A percentile compares a stretch with the other conserved stretches of the same genome.
Evolutionary conservation across 257 asterid species (phyloP).

Genomic region (Misopates orontium): DNA sequence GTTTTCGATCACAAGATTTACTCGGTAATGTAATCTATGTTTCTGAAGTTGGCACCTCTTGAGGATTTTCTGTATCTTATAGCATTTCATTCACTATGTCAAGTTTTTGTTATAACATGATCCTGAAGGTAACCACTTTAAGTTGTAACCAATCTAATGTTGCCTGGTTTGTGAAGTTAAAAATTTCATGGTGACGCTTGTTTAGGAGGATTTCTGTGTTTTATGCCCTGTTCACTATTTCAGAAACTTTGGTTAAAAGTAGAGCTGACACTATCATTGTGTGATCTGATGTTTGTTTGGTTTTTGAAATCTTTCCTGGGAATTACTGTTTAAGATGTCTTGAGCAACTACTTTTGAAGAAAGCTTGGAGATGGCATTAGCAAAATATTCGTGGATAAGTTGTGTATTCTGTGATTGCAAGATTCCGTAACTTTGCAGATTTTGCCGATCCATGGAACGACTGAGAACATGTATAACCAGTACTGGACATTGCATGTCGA

Average conservation of each 20-base stretch:
- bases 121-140: neutral
- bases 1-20: constrained; percentile 68
- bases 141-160: constrained; percentile 2
- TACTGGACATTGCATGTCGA: constrained; percentile 97
- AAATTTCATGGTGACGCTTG: constrained; percentile 3
- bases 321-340: constrained; percentile 8
- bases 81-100: neutral
- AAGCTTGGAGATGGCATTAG: constrained; percentile 4
- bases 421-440: constrained; percentile 51
- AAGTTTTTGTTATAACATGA: neutral
- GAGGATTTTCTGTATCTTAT: neutral
- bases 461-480: constrained; percentile 90
- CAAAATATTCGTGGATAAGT: constrained; percentile 16
- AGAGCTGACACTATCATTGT: constrained; percentile 2
- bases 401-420: constrained; percentile 8
- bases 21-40: constrained; percentile 43
- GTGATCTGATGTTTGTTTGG: constrained; percentile 18
- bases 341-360: constrained; percentile 6
- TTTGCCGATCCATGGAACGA: constrained; percentile 75
- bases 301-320: constrained; percentile 13
- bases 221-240: neutral
- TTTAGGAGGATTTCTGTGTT: constrained; percentile 8
- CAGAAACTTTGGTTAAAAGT: constrained; percentile 12
- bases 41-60: neutral
- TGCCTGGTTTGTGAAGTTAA: constrained; percentile 12